These are phyloP conservation scores for Nicotiana tomentosiformis DNA, from an alignment of 257 asterid genomes.

Conservation along the genomic window DNA sequence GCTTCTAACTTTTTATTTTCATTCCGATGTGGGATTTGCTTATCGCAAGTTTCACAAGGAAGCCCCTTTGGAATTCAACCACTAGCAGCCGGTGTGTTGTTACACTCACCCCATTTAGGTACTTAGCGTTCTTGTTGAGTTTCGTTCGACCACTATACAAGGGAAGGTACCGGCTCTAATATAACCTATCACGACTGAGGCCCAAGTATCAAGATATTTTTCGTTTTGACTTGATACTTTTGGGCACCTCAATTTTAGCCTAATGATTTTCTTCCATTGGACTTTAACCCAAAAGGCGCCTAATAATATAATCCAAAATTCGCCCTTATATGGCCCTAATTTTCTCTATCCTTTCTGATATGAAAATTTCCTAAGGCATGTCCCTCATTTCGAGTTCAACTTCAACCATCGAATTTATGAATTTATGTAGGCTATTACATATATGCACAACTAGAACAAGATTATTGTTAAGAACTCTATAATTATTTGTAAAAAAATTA, in stretches of 20 bases:
- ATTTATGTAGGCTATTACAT: too few relatives aligned
- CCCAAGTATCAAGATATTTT: too few relatives aligned
- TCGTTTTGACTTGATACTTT: too few relatives aligned
- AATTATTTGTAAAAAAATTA: background rate
- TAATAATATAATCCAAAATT: background rate
- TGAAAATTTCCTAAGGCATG: background rate
- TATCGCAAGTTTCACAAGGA: too few relatives aligned
- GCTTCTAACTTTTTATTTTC: too few relatives aligned
- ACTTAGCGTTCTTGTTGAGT: too few relatives aligned
- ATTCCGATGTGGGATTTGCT: too few relatives aligned
- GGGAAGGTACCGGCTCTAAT: background rate
- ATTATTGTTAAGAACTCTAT: background rate
- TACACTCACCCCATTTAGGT: background rate
- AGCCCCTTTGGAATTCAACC: too few relatives aligned
- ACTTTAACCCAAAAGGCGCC: background rate
- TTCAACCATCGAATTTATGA: background rate
- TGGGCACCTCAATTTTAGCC: background rate
- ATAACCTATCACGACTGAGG: background rate
- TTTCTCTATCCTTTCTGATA: background rate
- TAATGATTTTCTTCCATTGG: background rate
- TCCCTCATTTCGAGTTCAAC: background rate
- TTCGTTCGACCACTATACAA: background rate
- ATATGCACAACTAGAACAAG: background rate
- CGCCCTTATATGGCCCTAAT: background rate
- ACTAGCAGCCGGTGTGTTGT: too few relatives aligned